Evolutionary conservation across 2,329 filamentous ascomycete genomes (phyloP), one percentile per base, ranked within the genome.

Genomic region (Neofusicoccum ribis): DNA sequence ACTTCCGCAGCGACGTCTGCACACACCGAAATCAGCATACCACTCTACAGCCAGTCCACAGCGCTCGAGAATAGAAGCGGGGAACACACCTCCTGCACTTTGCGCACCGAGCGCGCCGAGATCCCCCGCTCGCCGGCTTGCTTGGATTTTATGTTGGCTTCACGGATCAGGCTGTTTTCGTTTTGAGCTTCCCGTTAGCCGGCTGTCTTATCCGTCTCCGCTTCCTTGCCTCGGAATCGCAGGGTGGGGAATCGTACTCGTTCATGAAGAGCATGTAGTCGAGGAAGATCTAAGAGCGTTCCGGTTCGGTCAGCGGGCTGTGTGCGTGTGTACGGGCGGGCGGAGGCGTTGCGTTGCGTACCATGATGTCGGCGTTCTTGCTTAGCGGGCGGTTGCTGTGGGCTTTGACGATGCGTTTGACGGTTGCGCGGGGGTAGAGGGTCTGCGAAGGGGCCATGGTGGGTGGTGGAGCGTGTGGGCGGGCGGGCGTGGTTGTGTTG

Each of bases 341-440:
- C 27, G 51, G 71, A 17, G 37, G 11, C 27, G 36, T 7, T 15
- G 27, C 27, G 27, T 5, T 6, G 36, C 85, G 67, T 79, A 96
- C 92, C 80, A 94, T 83, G 65, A 96, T 88, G 78, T 97, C 93
- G 36, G 89, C 90, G 77, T 95, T 93, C 78, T 92, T 95, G 81
- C 89, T 92, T 68, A 96, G 78, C 69, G 86, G 90, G 74, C 89
- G 88, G 68, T 91, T 90, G 8, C 92, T 90, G 77, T 96, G 92
- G 17, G 92, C 92, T 79, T 96, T 97, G 72, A 96, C 84, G 67
- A 96, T 94, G 78, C 93, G 93, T 78, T 93, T 95, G 71, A 97
- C 84, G 0, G 91, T 95, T 17, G 87, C 88, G 68, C 93, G 89
- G 11, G 93, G 93, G 73, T 96, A 97, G 14, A 91, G 83, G 71